These are phyloP conservation scores for Talaromyces sp. DNA, from an alignment of 2,329 filamentous ascomycete species.

Conservation along the genomic window DNA sequence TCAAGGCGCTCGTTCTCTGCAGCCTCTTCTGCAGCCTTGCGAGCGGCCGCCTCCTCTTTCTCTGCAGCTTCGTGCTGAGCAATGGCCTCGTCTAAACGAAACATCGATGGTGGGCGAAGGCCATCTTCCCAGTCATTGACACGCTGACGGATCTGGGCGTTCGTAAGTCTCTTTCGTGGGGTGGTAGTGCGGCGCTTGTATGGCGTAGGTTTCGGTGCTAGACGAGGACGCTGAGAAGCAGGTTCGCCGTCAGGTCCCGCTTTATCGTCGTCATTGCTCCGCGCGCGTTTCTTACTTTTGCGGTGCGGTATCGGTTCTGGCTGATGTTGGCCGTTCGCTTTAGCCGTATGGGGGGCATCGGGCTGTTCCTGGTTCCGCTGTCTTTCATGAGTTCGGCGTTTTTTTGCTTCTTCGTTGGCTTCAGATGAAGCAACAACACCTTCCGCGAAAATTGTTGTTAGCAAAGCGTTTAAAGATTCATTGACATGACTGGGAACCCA, in stretches of 20 bases:
- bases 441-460: slow-evolving; percentile 7
- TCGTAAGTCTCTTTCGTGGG: not conserved
- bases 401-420: not conserved
- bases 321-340: not conserved
- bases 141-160: slow-evolving; percentile 3
- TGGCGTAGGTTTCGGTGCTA: not conserved
- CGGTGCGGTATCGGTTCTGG: not conserved
- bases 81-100: slow-evolving; percentile 6
- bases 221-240: slow-evolving; percentile 4
- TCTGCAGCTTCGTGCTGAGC: slow-evolving; percentile 4
- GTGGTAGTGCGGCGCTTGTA: slow-evolving; percentile 3
- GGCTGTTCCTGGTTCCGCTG: not conserved
- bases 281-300: slow-evolving; percentile 8
- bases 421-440: not conserved
- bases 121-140: not conserved
- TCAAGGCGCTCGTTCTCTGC: slow-evolving; percentile 3
- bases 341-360: not conserved
- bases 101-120: not conserved
- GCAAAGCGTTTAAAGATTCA: not conserved
- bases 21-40: slow-evolving; percentile 4
- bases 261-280: slow-evolving; percentile 2
- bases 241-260: slow-evolving; percentile 1
- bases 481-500: not conserved
- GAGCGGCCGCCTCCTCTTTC: not conserved
- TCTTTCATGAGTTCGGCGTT: not conserved